Base-by-base conservation (phyloP, 495 filamentous ascomycete genomes). In the Penicillium macrosclerotiorum region DNA sequence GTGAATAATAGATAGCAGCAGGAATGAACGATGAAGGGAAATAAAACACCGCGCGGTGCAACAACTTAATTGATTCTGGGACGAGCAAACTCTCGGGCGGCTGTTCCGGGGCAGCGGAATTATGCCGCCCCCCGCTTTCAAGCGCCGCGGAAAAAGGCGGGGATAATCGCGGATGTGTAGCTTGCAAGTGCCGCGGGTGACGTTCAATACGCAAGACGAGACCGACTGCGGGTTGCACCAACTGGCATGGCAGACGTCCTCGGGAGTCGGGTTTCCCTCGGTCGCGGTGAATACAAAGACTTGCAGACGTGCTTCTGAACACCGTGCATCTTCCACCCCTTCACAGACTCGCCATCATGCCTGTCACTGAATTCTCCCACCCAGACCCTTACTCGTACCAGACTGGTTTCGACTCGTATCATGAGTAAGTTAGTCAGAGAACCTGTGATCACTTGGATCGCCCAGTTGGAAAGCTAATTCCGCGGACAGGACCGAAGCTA, bases 371-470 rank as follows among this genome's bases (percentile, higher is more conserved):
- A 4, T 83, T 81, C 68, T 63, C 61, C 18, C 64, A 72, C 39
- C 67, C 68, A 2, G 80, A 83, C 57, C 77, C 74, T 13, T 82
- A 83, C 63, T 55, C 54, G 18, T 83, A 83, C 60, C 72, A 75
- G 55, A 79, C 65, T 51, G 80, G 80, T 39, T 82, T 83, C 59
- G 64, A 69, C 63, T 79, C 71, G 23, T 79, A 83, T 48, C 78
- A 82, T 58, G 75, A 80, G 78, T 81, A 65, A 17, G 73, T 57
- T 4, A 18, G 17, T 13, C 35, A 8, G 20, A 20, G 23, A 36
- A 7, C 26, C 6, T 19, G 8, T 19, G 12, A 19, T 34, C 18
- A 8, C 6, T 19, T 3, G 12, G 18, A 34, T 12, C 4, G 18
- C 13, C 13, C 42, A n/a, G n/a, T n/a, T n/a, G n/a, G n/a, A n/a